Conservation (phyloP, 371 early-diverging fungal species). For the Chytridium lagenaria region DNA sequence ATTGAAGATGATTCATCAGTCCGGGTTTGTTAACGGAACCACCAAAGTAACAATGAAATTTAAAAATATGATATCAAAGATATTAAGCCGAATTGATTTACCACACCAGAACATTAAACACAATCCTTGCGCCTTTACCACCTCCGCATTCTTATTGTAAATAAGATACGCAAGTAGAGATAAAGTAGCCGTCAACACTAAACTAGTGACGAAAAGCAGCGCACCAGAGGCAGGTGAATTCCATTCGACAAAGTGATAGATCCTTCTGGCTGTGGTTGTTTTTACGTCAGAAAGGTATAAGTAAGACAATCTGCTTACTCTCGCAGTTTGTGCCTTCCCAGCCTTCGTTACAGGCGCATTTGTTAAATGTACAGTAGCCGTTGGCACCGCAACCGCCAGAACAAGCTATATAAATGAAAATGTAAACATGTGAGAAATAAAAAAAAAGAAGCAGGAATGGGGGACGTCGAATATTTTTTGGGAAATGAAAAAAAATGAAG, state of each 20-base stretch:
- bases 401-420: background rate
- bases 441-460: no score
- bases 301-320: background rate
- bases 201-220: background rate
- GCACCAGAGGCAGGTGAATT: background rate
- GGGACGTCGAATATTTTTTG: no score
- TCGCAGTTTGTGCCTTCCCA: constrained; percentile 3
- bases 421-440: background rate
- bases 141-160: background rate
- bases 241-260: background rate
- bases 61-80: no score
- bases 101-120: background rate
- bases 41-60: no score
- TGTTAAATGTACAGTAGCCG: constrained; percentile 1
- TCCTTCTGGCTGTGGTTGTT: background rate
- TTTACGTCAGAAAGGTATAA: background rate
- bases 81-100: no score
- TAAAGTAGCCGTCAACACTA: background rate
- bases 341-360: background rate
- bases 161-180: background rate
- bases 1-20: no score
- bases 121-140: constrained; percentile 3
- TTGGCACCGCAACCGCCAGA: background rate
- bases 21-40: no score
- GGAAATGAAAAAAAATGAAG: background rate